A percentile compares a stretch with the other conserved stretches of the same genome.
Conservation (phyloP, 495 filamentous ascomycete species). For the Penicillium steckii region DNA sequence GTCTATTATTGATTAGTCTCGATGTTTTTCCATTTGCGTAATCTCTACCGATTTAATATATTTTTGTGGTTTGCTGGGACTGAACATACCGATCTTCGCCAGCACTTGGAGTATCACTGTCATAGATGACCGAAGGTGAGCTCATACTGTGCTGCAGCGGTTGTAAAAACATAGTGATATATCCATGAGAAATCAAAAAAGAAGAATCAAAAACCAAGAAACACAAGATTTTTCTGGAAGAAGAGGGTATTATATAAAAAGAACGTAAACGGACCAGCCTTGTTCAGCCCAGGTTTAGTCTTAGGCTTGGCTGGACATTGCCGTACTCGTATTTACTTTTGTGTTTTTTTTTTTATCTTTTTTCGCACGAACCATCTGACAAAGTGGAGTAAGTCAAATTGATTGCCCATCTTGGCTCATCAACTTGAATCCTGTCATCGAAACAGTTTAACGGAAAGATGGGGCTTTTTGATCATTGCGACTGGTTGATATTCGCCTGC, state of each 20-base stretch:
- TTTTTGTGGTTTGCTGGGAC: background rate
- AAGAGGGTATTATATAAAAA: background rate
- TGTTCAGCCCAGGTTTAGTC: background rate
- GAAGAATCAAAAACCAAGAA: background rate
- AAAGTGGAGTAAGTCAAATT: background rate
- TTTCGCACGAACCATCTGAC: background rate
- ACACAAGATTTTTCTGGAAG: too few species aligned
- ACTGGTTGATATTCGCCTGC: background rate
- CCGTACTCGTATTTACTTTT: constrained; percentile 7
- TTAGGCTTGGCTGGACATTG: background rate
- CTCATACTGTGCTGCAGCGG: constrained; percentile 6
- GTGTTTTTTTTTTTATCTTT: background rate
- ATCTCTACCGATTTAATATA: background rate
- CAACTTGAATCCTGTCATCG: too few species aligned
- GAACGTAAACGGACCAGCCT: background rate
- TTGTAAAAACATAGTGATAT: background rate
- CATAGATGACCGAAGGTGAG: constrained; percentile 15
- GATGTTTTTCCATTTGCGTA: background rate
- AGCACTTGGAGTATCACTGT: constrained; percentile 23
- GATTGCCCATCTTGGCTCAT: background rate
- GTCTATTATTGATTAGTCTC: background rate
- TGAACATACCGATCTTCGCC: constrained; percentile 26
- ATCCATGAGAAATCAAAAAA: background rate
- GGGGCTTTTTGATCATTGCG: too few species aligned
- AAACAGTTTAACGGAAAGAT: too few species aligned